phyloP scores from a whole-genome alignment of 2,329 filamentous ascomycete genomes.

The Pseudocercospora eumusae region DNA sequence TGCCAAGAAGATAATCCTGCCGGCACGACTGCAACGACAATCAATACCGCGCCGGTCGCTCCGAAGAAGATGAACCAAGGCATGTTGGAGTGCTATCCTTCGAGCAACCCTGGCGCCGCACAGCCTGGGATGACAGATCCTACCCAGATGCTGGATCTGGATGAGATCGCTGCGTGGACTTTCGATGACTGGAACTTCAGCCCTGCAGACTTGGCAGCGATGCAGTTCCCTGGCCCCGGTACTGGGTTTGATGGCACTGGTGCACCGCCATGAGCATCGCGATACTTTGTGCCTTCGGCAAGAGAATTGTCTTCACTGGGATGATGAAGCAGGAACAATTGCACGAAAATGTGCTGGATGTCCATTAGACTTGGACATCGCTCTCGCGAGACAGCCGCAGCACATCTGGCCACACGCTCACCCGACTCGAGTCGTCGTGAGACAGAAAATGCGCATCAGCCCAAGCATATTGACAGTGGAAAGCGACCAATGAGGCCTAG shows the following conservation, averaged over 20 bases:
- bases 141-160: conserved; percentile 30
- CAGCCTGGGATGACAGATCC: conserved; percentile 5
- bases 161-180: conserved; percentile 38
- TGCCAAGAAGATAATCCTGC: conserved; percentile 32
- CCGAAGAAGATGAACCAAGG: conserved; percentile 13
- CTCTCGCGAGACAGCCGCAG: too few species aligned
- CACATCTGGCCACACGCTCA: too few species aligned
- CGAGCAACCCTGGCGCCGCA: neutral
- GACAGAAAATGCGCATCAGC: too few species aligned
- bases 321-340: too few species aligned
- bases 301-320: too few species aligned
- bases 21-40: conserved; percentile 1
- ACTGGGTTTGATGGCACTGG: neutral
- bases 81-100: conserved; percentile 16
- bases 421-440: too few species aligned
- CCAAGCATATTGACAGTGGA: too few species aligned
- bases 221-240: neutral
- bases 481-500: too few species aligned
- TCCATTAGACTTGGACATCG: too few species aligned
- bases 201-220: conserved; percentile 26
- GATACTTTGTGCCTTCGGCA: too few species aligned
- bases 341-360: too few species aligned
- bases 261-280: neutral
- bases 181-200: conserved; percentile 37
- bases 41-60: neutral